These are phyloP conservation scores for Aspergillus felis DNA, from an alignment of 2,329 filamentous ascomycete species.

Conservation along the genomic window DNA sequence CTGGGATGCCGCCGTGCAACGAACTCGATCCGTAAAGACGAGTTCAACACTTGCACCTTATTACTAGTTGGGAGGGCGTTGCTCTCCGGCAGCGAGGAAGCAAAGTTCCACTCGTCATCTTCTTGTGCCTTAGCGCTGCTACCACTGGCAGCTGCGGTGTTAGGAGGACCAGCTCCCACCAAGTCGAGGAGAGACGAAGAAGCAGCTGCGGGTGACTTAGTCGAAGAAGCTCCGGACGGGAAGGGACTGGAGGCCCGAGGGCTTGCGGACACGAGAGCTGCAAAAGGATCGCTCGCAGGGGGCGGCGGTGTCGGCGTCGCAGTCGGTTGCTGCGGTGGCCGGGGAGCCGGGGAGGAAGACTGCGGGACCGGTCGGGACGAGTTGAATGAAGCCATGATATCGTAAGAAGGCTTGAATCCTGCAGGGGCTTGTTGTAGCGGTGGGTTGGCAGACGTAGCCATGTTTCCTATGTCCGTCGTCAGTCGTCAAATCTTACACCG, in stretches of 20 bases:
- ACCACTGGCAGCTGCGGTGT: slow-evolving; percentile 22
- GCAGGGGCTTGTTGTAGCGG: slow-evolving; percentile 41
- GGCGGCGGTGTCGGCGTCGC: slow-evolving; percentile 33
- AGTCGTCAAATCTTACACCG: slow-evolving; percentile 41
- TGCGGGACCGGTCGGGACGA: slow-evolving; percentile 47
- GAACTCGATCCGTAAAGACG: slow-evolving; percentile 68
- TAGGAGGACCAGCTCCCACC: slow-evolving; percentile 18
- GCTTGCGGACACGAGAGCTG: slow-evolving; percentile 51
- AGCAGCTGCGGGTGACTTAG: slow-evolving; percentile 14
- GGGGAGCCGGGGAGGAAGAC: slow-evolving; percentile 47
- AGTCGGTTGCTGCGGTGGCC: slow-evolving; percentile 29
- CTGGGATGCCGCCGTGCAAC: slow-evolving; percentile 58
- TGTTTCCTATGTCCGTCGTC: slow-evolving; percentile 33
- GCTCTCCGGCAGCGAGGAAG: slow-evolving; percentile 71
- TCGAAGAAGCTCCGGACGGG: slow-evolving; percentile 21
- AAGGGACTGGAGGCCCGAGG: slow-evolving; percentile 47
- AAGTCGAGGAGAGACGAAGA: slow-evolving; percentile 34
- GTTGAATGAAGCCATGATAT: slow-evolving; percentile 53
- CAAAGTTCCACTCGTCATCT: slow-evolving; percentile 93
- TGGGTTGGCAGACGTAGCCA: slow-evolving; percentile 21
- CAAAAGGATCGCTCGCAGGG: slow-evolving; percentile 56
- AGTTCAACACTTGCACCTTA: slow-evolving; percentile 65
- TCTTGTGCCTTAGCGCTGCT: slow-evolving; percentile 43
- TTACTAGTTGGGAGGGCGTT: slow-evolving; percentile 56
- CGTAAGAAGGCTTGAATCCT: slow-evolving; percentile 51